Conservation (phyloP, 441 rosid genomes). For the Populus hybrid region DNA sequence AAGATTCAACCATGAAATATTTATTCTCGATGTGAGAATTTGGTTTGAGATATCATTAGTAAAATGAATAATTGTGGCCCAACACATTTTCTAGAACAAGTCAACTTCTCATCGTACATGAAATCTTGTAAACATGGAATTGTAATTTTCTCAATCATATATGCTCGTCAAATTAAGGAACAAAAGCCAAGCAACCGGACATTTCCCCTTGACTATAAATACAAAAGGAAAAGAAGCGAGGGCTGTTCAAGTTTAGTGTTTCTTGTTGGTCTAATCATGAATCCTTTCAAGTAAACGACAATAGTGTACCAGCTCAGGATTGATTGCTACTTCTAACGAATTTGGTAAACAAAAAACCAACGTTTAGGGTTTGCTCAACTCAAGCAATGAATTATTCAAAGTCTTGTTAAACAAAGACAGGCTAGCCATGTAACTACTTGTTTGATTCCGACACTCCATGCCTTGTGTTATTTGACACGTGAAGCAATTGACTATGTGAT, state of each 20-base stretch:
- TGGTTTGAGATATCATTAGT: too few species aligned
- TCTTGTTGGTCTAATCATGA: constrained; percentile 3
- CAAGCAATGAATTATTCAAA: background rate
- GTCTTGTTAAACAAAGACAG: background rate
- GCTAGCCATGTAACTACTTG: background rate
- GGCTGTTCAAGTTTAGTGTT: background rate
- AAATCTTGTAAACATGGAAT: background rate
- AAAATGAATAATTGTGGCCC: background rate
- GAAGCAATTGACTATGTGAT: background rate
- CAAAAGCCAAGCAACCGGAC: background rate
- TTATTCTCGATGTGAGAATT: too few species aligned
- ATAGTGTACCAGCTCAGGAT: too few species aligned
- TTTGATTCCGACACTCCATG: background rate
- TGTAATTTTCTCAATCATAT: too few species aligned
- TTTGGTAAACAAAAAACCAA: constrained; percentile 19
- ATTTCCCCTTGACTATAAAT: background rate
- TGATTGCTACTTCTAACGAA: constrained; percentile 8
- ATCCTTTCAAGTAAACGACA: background rate
- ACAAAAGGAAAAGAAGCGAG: background rate
- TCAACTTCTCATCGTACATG: background rate
- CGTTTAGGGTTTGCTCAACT: background rate
- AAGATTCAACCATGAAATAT: too few species aligned
- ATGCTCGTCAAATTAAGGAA: too few species aligned
- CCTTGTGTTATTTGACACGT: background rate
- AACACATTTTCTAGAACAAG: background rate